Conservation (phyloP, 2,329 filamentous ascomycete genomes). For the Sporothrix phasma region DNA sequence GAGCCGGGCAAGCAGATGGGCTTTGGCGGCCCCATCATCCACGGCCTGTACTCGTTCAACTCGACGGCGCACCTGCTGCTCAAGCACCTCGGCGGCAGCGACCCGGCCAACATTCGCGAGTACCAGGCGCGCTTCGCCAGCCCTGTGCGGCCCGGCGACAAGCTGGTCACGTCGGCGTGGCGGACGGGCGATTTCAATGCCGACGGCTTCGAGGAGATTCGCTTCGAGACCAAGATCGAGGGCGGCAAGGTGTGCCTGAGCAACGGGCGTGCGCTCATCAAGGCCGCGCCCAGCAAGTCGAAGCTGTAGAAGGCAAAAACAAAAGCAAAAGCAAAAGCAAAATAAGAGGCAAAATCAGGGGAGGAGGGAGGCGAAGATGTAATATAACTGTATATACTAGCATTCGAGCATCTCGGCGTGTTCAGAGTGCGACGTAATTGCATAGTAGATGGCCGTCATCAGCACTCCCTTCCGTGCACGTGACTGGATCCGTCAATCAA, state of each 20-base stretch:
- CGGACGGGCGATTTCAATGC: constrained; percentile 69
- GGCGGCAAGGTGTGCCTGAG: constrained; percentile 77
- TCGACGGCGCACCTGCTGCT: constrained; percentile 63
- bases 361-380: not conserved
- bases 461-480: too few species aligned
- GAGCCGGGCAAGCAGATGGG: constrained; percentile 83
- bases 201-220: constrained; percentile 70
- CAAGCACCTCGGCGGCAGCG: constrained; percentile 60
- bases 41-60: constrained; percentile 86
- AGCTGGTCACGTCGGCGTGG: constrained; percentile 75
- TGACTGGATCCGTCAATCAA: too few species aligned
- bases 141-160: constrained; percentile 75
- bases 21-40: constrained; percentile 80
- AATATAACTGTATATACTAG: constrained; percentile 4
- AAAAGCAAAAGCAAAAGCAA: not conserved
- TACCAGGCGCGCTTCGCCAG: constrained; percentile 83
- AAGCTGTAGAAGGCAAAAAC: constrained; percentile 43
- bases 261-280: constrained; percentile 76
- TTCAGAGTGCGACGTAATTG: too few species aligned
- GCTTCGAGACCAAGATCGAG: constrained; percentile 69
- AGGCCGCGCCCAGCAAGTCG: constrained; percentile 48
- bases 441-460: too few species aligned
- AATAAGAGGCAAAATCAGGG: too few species aligned
- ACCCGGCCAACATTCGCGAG: constrained; percentile 74
- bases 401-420: too few species aligned